Base-by-base conservation (phyloP, 129 eudicot species). In the Pseudognaphalium luteoalbum region DNA sequence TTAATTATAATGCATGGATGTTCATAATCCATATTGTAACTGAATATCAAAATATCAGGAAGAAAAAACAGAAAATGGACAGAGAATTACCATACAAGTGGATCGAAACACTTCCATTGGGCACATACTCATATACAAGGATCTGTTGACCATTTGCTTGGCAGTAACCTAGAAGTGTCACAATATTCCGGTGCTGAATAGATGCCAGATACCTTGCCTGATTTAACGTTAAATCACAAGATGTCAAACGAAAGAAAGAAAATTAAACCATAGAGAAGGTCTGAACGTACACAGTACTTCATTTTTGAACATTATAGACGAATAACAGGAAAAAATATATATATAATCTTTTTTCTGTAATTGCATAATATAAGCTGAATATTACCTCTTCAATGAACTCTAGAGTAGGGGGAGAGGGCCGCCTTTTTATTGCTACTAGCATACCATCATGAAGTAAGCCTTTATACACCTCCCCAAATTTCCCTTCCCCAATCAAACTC, bases 61-160 rank as follows among this genome's bases (percentile, higher is more conserved):
- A 70, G 35, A 41, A 78, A 56, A 14, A 50, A 73, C 0, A 17
- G 52, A 65, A 5, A 50, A 10, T 61, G 66, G 76, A 78, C 2
- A 66, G 75, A 74, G 63, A 73, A 68, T 87, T 90, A 93, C 98
- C 98, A 80, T 90, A 93, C 85, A 93, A 83, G 85, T 93, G 98
- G 84, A 87, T 72, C 16, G 98, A 93, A 63, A 93, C 96, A 88
- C 98, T 93, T 80, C 98, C 98, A 86, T 92, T 92, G 32, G 98
- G 96, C 75, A 92, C 85, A 73, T 92, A 92, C 79, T 92, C 98
- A 58, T 93, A 93, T 12, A 93, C 96, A 77, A 93, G 98, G 75
- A 90, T 86, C 82, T 93, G 98, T 63, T 84, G 89, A 76, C 85
- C 86, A 76, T 84, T 82, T 88, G 86, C 95, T 76, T 93, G 96